A percentile compares a stretch with the other conserved stretches of the same genome.
Conservation (phyloP, 768 basidiomycete genomes). For the Amanita molliuscula region DNA sequence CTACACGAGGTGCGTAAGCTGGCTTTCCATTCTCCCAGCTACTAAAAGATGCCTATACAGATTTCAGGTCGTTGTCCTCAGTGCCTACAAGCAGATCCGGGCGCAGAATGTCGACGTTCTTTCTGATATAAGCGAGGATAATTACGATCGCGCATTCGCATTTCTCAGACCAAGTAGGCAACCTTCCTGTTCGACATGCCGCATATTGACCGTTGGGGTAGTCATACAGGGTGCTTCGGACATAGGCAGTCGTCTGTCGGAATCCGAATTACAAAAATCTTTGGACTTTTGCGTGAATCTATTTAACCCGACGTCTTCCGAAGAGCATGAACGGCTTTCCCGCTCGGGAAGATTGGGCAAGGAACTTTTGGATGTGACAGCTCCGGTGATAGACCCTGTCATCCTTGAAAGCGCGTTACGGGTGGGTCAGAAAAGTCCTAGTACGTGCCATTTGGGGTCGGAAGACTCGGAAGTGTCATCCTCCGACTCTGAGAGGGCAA, state of each 20-base stretch:
- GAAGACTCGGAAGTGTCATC: slow-evolving; percentile 5
- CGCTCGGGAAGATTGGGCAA: slow-evolving; percentile 17
- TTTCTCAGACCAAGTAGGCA: slow-evolving; percentile 48
- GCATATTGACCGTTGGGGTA: slow-evolving; percentile 15
- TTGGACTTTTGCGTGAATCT: slow-evolving; percentile 71
- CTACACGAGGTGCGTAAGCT: slow-evolving; percentile 38
- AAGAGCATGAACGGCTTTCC: slow-evolving; percentile 38
- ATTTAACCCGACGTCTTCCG: slow-evolving; percentile 59
- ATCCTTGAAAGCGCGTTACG: slow-evolving; percentile 26
- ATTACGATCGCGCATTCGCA: slow-evolving; percentile 59
- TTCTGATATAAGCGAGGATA: slow-evolving; percentile 56
- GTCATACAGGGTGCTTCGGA: slow-evolving; percentile 78
- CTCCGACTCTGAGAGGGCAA: slow-evolving; percentile 24
- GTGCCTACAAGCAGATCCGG: slow-evolving; percentile 64
- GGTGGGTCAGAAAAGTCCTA: slow-evolving; percentile 12
- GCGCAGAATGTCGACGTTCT: slow-evolving; percentile 46
- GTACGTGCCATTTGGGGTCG: slow-evolving; percentile 12
- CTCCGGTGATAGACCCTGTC: slow-evolving; percentile 36
- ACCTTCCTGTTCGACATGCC: neutral
- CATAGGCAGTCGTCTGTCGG: slow-evolving; percentile 61
- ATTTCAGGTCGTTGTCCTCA: slow-evolving; percentile 62
- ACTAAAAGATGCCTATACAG: slow-evolving; percentile 20
- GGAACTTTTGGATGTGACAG: slow-evolving; percentile 42
- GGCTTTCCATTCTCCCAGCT: neutral
- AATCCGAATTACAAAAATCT: slow-evolving; percentile 63